These are phyloP conservation scores for Astrothelium subdiscretum DNA, from an alignment of 495 filamentous ascomycete genomes.

Conservation along the genomic window DNA sequence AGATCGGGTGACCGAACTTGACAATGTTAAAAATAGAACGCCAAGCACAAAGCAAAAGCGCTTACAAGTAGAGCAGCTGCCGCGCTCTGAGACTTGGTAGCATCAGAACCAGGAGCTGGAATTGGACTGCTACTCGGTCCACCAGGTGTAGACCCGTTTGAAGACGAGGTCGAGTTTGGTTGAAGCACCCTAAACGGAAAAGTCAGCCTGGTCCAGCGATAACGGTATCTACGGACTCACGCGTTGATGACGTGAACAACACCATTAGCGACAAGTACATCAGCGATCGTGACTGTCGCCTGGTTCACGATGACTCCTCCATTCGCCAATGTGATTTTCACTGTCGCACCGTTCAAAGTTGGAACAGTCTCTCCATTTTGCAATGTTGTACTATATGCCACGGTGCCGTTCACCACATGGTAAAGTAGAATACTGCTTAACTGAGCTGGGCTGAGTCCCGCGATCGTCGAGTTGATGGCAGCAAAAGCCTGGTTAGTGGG, in stretches of 20 bases:
- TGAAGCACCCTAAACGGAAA: neutral
- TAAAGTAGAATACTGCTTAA: conserved; percentile 43
- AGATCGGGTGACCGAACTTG: too few relatives aligned
- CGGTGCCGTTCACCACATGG: conserved; percentile 44
- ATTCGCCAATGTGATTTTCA: conserved; percentile 40
- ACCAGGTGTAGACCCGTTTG: neutral
- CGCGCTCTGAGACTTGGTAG: neutral
- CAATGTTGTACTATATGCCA: conserved; percentile 40
- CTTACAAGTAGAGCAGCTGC: neutral
- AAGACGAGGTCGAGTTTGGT: neutral
- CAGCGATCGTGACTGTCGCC: conserved; percentile 42
- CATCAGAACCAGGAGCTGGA: neutral
- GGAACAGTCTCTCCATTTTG: conserved; percentile 33
- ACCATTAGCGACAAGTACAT: conserved; percentile 54
- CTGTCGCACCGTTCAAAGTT: conserved; percentile 34
- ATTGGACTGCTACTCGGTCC: neutral
- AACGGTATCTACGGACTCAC: neutral
- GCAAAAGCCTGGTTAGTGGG: conserved; percentile 50
- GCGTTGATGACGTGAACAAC: conserved; percentile 55
- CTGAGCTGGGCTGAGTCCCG: conserved; percentile 34
- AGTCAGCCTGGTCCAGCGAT: neutral
- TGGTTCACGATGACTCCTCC: conserved; percentile 43
- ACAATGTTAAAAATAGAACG: neutral
- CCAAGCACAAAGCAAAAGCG: neutral
- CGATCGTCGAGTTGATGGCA: conserved; percentile 41